Base-by-base conservation (phyloP, 2,329 filamentous ascomycete species). In the Penicillium sp. region DNA sequence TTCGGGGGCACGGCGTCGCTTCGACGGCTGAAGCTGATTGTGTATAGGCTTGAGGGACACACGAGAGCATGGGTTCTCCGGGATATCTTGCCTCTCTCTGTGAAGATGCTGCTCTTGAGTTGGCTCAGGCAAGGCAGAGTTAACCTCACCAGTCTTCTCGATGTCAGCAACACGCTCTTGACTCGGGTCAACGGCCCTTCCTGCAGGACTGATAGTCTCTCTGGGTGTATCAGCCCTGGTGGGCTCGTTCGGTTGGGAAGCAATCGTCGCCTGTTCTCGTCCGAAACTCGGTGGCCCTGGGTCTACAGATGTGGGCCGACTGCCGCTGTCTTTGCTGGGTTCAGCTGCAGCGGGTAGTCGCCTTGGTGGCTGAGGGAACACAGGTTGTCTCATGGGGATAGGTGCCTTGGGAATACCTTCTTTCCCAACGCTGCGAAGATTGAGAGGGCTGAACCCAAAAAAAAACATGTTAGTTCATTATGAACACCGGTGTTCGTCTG, bases 1-100 rank as follows among this genome's bases (percentile, higher is more conserved):
- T 6, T 32, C 38, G 10, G 26, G 31, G 10, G 54, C 26, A 13
- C 37, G 40, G 1, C 60, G 61, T 34, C 56, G 55, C 43, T 69
- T 70, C 3, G 50, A 48, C 7, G 61, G 44, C 38, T 53, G 64
- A 22, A 35, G 47, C 24, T 55, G 51, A 48, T 58, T 53, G 7
- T 43, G 24, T 7, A 50, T n/a, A 34, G 38, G 45, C 31, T 5
- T 54, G 10, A 54, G 29, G 9, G 52, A 31, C 7, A 37, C 24
- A 7, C 38, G 46, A 11, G 45, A 31, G 6, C 4, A 4, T 20
- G 6, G 37, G 10, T n/a, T 20, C 22, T 35, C 31, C 2, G n/a
- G 16, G 10, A n/a, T 11, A 0, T 24, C 45, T 6, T 50, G 38
- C 14, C 31, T 31, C 8, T 42, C 31, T 22, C 31, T 10, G 8